Conservation (phyloP, 768 basidiomycete species). For the Dentipellis fragilis region DNA sequence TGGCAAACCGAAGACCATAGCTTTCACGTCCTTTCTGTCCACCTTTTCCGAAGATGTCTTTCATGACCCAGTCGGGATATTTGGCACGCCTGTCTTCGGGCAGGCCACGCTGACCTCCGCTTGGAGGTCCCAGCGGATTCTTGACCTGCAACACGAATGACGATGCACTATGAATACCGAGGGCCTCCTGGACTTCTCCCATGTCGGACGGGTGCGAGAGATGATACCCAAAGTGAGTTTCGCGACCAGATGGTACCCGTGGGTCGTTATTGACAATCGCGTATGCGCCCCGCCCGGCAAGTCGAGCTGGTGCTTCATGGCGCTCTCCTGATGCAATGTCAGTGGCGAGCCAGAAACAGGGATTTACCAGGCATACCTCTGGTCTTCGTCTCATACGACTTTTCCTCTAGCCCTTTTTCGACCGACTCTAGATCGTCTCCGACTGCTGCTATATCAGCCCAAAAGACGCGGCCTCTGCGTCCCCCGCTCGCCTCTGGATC, state of each 20-base stretch:
- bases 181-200: constrained; percentile 44
- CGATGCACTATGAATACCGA: constrained; percentile 43
- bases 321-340: constrained; percentile 29
- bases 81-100: constrained; percentile 26
- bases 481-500: constrained; percentile 28
- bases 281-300: constrained; percentile 51
- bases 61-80: constrained; percentile 39
- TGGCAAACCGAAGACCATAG: constrained; percentile 41
- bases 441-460: constrained; percentile 39
- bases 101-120: constrained; percentile 20
- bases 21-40: constrained; percentile 30
- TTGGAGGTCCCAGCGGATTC: constrained; percentile 41
- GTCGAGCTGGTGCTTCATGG: constrained; percentile 39
- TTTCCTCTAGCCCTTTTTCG: constrained; percentile 38
- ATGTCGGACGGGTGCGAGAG: constrained; percentile 41
- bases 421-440: constrained; percentile 40
- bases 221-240: constrained; percentile 49
- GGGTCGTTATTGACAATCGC: constrained; percentile 44
- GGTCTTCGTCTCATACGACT: constrained; percentile 53
- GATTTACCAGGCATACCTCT: constrained; percentile 28
- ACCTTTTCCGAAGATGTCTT: constrained; percentile 38
- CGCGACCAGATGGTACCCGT: constrained; percentile 31
- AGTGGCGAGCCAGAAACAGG: background rate
- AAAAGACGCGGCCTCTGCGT: constrained; percentile 38
- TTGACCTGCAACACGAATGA: constrained; percentile 54